Base-by-base conservation (phyloP, 2,329 filamentous ascomycete species). In the Penicillium sclerotiorum region DNA sequence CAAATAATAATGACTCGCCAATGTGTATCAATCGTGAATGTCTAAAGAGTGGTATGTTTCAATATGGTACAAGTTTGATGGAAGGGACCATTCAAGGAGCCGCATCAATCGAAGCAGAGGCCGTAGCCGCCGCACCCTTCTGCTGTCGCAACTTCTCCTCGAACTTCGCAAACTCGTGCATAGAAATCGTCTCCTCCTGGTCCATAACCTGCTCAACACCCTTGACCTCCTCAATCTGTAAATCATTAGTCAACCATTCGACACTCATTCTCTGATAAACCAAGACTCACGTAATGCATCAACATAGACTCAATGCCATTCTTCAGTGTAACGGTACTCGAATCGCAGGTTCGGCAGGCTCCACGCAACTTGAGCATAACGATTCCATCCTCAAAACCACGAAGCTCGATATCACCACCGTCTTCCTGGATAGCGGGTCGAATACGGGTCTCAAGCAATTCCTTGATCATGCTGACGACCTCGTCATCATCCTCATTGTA, bases 301-400 rank as follows among this genome's bases (percentile, higher is more conserved):
- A 97, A 73, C 94, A 99, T 97, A 59, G 89, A 90, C 80, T 99
- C 94, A 61, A 99, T 99, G 6, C 94, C 94, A 69, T 95, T 97
- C 80, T 95, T 96, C 59, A 99, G 74, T 23, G 94, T 99, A 28
- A 96, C 92, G 0, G 94, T 97, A 70, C 92, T 96, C 38, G 90
- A 95, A 71, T 97, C 94, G 71, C 94, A 99, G 17, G 93, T 97
- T 58, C 94, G 81, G 73, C 94, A 99, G 17, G 94, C 94, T 13
- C 94, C 94, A 41, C 93, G 81, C 63, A 99, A 74, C 80, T 96
- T 96, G 64, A 96, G 69, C 62, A 84, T 70, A n/a, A 96, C 94
- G 55, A 87, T 82, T 0, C 94, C 94, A 61, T 90, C 82, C 59
- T 91, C 82, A 64, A 97, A 97, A 1, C 93, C 93, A 15, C 89